phyloP scores from a whole-genome alignment of 2,329 filamentous ascomycete genomes.

The Neonectria faginata region DNA sequence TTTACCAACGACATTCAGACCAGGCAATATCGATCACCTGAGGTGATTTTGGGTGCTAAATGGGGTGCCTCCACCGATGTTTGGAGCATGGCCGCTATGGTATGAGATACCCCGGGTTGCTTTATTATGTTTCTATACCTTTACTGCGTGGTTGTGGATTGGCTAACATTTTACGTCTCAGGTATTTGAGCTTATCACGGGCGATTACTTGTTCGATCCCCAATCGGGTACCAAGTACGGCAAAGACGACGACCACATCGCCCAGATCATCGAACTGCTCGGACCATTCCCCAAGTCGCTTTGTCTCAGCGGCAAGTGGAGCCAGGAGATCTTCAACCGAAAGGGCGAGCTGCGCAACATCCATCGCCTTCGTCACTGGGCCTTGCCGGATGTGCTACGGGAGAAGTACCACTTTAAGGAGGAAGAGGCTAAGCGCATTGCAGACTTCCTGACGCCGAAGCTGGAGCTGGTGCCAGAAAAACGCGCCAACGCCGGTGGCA shows the following conservation, averaged over 20 bases:
- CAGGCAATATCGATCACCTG: slow-evolving; percentile 94
- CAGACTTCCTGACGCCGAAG: slow-evolving; percentile 90
- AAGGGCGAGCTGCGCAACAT: slow-evolving; percentile 98
- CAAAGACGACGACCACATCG: slow-evolving; percentile 99
- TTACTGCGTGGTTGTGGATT: neutral
- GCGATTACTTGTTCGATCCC: slow-evolving; percentile 97
- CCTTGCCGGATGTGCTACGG: slow-evolving; percentile 87
- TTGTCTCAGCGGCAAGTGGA: slow-evolving; percentile 95
- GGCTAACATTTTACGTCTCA: slow-evolving; percentile 53
- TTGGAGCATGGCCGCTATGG: slow-evolving; percentile 99
- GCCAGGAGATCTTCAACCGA: slow-evolving; percentile 97
- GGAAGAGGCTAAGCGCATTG: slow-evolving; percentile 80
- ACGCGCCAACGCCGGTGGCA: slow-evolving; percentile 94
- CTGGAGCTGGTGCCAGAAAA: slow-evolving; percentile 88
- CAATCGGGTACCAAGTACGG: slow-evolving; percentile 99
- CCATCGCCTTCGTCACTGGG: slow-evolving; percentile 95
- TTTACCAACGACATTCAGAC: slow-evolving; percentile 99
- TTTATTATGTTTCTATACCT: neutral
- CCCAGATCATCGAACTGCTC: slow-evolving; percentile 97
- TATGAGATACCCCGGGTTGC: slow-evolving; percentile 58
- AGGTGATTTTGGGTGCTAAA: slow-evolving; percentile 95
- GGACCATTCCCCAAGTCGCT: slow-evolving; percentile 93
- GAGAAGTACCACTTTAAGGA: slow-evolving; percentile 97
- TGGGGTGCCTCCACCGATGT: slow-evolving; percentile 99
- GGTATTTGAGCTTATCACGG: slow-evolving; percentile 98